Evolutionary conservation across 495 filamentous ascomycete species (phyloP), one percentile per base, ranked within the genome.

Genomic region (Cenococcum geophilum): DNA sequence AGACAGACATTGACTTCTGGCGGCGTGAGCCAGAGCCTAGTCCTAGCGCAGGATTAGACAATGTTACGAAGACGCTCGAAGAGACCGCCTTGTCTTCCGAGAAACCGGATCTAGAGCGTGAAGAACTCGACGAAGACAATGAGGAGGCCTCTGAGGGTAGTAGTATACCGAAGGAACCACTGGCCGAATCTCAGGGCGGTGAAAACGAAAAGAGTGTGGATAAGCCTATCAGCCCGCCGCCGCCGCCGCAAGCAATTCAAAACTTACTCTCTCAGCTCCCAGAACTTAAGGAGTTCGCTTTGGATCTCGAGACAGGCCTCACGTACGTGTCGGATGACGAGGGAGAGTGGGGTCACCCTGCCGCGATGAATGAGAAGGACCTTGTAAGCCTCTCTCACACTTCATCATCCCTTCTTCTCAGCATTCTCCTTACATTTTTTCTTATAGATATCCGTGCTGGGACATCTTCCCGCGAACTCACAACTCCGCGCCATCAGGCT

Each of bases 401-500:
- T 40, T 40, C 36, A 8, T 40, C 36, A 40, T 8, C 36, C 36
- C 14, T 14, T 40, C 12, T 20, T 37, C 43, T 25, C 4, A 10
- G 11, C 21, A 4, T 8, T 16, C 48, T 27, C 10, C 20, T 40
- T 50, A 21, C 1, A 18, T 34, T 14, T 23, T 16, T 21, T 48
- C 5, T 8, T 23, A 20, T 45, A 58, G 61, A 59, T 51, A 36
- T 18, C 25, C 48, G 47, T 63, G 1, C 27, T 63, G 20, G 50
- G 43, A 1, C 12, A 52, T 18, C 55, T 63, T 21, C 55, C 61
- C 8, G 9, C 57, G 34, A 3, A 55, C 20, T 40, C 50, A 1
- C n/a, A 55, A 3, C 34, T 65, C 22, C 62, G 57, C 40, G 62
- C 62, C 2, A 51, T 65, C 2, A 49, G 62, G 3, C 2, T 65